Evolutionary conservation across 495 filamentous ascomycete genomes (phyloP), one percentile per base, ranked within the genome.

Genomic region (Trichocladium antarcticum): DNA sequence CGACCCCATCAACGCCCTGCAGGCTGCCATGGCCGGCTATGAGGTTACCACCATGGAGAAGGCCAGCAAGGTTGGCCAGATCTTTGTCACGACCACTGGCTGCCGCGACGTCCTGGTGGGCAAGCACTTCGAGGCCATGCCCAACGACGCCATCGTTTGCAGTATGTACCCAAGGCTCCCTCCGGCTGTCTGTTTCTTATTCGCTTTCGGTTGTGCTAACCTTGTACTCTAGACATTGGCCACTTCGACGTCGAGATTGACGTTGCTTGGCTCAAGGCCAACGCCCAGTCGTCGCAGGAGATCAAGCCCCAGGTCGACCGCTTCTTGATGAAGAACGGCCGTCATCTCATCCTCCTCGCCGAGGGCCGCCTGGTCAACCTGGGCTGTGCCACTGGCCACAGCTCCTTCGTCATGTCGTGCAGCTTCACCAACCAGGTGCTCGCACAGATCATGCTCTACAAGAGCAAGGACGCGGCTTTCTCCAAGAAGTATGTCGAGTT

Each of bases 401-500:
- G 89, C 59, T 96, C 90, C 41, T 98, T 98, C 75, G 92, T 98
- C 79, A 96, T 98, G 92, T 94, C 87, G 56, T 98, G 92, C 85
- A 96, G 89, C 53, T 98, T 98, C 84, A 95, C 90, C 76, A 98
- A 98, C 82, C 92, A 98, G 79, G 92, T 96, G 56, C 87, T 98
- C 65, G 92, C 92, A 22, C 92, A 98, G 75, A 98, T 98, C 72
- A 85, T 95, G 76, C 77, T 98, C 55, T 98, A 73, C 84, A 97
- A 97, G 82, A 81, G 82, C 58, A 77, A 83, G 66, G 90, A 98
- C 61, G 77, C 75, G 62, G 83, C 71, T 44, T 98, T 97, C 68
- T 79, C 84, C 68, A 72, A 82, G 68, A 95, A 95, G 77, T 96
- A 97, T 72, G 75, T 85, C 61, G 92, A 96, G 72, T 98, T 95